phyloP scores from a whole-genome alignment of 345 rosid genomes.

The Populus ilicifolia region DNA sequence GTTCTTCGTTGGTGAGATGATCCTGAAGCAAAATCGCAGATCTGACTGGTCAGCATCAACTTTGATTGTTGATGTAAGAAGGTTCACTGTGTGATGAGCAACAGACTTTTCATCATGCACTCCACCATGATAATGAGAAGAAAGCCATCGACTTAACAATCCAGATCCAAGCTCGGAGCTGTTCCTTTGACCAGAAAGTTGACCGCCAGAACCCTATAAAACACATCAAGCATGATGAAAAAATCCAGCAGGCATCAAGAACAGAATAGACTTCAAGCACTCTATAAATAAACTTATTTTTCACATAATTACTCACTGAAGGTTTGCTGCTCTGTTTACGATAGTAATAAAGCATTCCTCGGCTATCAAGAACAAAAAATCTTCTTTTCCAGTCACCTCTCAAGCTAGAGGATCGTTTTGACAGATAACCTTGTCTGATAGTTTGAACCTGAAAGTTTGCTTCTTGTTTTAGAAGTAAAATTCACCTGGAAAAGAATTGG shows the following conservation, averaged over 20 bases:
- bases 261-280: slow-evolving; percentile 7
- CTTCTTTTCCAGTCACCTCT: slow-evolving; percentile 99
- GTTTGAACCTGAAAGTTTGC: slow-evolving; percentile 74
- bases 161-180: slow-evolving; percentile 98
- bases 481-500: slow-evolving; percentile 3
- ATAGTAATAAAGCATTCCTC: slow-evolving; percentile 97
- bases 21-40: slow-evolving; percentile 96
- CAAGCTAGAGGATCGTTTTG: slow-evolving; percentile 90
- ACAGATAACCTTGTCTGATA: slow-evolving; percentile 95
- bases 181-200: slow-evolving; percentile 80
- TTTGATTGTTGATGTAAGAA: slow-evolving; percentile 97
- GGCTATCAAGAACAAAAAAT: slow-evolving; percentile 98
- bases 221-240: slow-evolving; percentile 6
- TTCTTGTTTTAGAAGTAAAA: slow-evolving; percentile 3
- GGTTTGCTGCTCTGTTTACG: slow-evolving; percentile 84
- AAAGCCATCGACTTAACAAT: slow-evolving; percentile 90
- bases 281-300: neutral
- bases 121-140: slow-evolving; percentile 90
- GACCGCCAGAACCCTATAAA: slow-evolving; percentile 67
- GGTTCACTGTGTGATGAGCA: slow-evolving; percentile 98
- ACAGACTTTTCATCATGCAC: slow-evolving; percentile 97
- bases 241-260: neutral
- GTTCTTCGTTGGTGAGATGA: slow-evolving; percentile 94
- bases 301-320: slow-evolving; percentile 57
- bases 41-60: slow-evolving; percentile 97